Evolutionary conservation across 2,329 filamentous ascomycete species (phyloP).

Genomic region (Curvularia lunata): DNA sequence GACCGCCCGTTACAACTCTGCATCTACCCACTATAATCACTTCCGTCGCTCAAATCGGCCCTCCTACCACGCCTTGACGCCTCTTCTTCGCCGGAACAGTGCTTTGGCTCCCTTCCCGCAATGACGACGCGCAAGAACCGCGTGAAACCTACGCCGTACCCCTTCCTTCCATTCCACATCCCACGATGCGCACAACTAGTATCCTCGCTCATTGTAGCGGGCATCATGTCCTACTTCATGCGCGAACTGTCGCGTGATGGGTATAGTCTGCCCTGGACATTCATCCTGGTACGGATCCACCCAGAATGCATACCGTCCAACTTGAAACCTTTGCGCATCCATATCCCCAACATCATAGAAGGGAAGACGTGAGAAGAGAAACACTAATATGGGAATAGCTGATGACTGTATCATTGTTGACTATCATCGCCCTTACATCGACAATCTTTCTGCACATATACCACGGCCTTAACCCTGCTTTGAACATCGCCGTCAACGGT

Average conservation of each 20-base stretch:
- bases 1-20: not conserved
- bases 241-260: slow-evolving; percentile 59
- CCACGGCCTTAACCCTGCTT: slow-evolving; percentile 58
- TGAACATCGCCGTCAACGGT: slow-evolving; percentile 60
- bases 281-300: slow-evolving; percentile 58
- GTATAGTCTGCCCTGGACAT: slow-evolving; percentile 64
- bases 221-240: slow-evolving; percentile 63
- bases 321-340: not conserved
- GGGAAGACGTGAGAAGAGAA: not conserved
- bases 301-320: not conserved
- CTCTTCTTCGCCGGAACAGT: not conserved
- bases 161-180: slow-evolving; percentile 52
- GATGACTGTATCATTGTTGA: slow-evolving; percentile 58
- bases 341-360: not conserved
- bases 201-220: slow-evolving; percentile 57
- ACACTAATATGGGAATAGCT: slow-evolving; percentile 51
- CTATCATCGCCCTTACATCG: slow-evolving; percentile 54
- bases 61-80: not conserved
- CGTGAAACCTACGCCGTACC: slow-evolving; percentile 53
- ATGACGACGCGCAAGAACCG: slow-evolving; percentile 30
- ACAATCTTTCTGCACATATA: slow-evolving; percentile 60
- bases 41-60: too few relatives aligned
- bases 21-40: not conserved
- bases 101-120: not conserved
- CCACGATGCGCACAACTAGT: slow-evolving; percentile 52